Conservation (phyloP, 768 basidiomycete species). For the Trametes gibbosa region DNA sequence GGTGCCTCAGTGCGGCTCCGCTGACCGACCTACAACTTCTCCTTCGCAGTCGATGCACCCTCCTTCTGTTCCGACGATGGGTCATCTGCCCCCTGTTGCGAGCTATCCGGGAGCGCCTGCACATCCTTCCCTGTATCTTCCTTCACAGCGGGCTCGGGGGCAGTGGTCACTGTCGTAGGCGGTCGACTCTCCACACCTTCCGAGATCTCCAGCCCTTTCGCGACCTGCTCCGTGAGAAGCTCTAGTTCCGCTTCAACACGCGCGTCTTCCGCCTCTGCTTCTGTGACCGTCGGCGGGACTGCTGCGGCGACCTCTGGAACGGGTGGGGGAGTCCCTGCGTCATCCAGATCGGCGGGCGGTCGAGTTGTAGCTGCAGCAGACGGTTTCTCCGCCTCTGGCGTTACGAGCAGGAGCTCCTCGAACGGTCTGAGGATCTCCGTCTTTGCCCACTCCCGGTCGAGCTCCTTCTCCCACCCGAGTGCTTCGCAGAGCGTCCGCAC, state of each 20-base stretch:
- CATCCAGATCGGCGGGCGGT: not conserved
- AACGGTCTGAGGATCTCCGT: conserved; percentile 22
- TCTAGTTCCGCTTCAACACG: conserved; percentile 10
- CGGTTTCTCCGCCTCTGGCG: no score
- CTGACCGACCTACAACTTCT: conserved; percentile 10
- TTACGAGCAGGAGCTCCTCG: no score
- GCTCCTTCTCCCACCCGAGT: conserved; percentile 63
- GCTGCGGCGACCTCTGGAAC: no score
- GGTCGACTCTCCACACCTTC: not conserved
- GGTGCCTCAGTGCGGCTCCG: not conserved
- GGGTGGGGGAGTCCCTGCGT: not conserved
- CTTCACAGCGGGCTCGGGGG: not conserved
- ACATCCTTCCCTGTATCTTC: not conserved
- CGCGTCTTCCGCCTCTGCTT: conserved; percentile 1
- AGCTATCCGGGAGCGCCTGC: not conserved
- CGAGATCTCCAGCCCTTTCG: conserved; percentile 10
- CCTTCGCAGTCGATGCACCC: not conserved
- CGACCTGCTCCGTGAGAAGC: conserved; percentile 5
- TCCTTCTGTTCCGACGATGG: not conserved
- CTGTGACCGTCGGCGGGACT: not conserved
- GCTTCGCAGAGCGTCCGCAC: conserved; percentile 58
- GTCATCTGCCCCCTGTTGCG: not conserved
- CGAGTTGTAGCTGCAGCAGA: no score
- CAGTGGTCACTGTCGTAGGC: not conserved
- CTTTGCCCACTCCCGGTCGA: conserved; percentile 28